A percentile compares a stretch with the other conserved stretches of the same genome.
Conservation (phyloP, 1,139 yeast genomes). For the Taphrina flavorubra region DNA sequence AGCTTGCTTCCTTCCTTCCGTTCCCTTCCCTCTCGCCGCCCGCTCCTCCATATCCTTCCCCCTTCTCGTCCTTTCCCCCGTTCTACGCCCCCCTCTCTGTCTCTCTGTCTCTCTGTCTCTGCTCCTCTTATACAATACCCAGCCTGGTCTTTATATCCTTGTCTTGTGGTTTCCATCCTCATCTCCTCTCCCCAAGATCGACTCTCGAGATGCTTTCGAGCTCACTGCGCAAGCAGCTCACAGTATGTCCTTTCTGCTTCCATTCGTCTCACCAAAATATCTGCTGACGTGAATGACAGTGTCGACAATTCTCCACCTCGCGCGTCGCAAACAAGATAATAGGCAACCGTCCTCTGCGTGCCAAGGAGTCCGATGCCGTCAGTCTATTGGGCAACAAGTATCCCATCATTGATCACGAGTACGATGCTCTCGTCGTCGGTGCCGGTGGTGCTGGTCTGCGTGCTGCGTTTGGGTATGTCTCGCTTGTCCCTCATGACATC, state of each 20-base stretch:
- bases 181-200: too few relatives aligned
- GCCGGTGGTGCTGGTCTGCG: slow-evolving; percentile 99
- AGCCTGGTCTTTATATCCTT: too few relatives aligned
- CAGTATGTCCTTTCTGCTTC: neutral
- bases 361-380: slow-evolving; percentile 54
- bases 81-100: neutral
- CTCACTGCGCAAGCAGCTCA: slow-evolving; percentile 34
- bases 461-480: slow-evolving; percentile 70
- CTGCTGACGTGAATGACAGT: slow-evolving; percentile 23
- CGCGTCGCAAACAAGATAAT: slow-evolving; percentile 32
- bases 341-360: slow-evolving; percentile 49
- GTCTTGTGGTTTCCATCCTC: too few relatives aligned
- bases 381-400: slow-evolving; percentile 62
- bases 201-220: slow-evolving; percentile 15
- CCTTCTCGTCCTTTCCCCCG: neutral
- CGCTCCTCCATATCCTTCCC: neutral
- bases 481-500: neutral
- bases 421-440: slow-evolving; percentile 96
- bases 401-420: slow-evolving; percentile 88
- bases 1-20: neutral
- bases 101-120: neutral
- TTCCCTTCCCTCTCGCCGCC: neutral
- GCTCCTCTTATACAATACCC: too few relatives aligned
- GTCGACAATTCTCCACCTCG: slow-evolving; percentile 35
- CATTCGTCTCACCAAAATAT: neutral